Conservation (phyloP, 805 yeast genomes). For the Lachancea sp. region DNA sequence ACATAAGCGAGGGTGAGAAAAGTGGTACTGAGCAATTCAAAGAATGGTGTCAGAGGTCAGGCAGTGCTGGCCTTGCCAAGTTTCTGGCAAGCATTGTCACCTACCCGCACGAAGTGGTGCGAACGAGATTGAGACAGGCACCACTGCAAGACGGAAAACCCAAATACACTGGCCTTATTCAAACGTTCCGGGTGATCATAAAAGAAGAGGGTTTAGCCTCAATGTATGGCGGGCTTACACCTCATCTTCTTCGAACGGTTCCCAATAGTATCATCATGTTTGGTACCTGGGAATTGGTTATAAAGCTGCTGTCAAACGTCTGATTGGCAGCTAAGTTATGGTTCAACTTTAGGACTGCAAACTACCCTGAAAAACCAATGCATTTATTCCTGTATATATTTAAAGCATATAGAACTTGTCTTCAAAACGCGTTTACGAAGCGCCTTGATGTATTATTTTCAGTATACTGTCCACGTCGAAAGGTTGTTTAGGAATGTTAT, state of each 20-base stretch:
- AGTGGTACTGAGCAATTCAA: constrained; percentile 54
- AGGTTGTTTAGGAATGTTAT: constrained; percentile 24
- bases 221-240: constrained; percentile 96
- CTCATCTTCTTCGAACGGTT: constrained; percentile 92
- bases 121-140: constrained; percentile 93
- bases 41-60: constrained; percentile 95
- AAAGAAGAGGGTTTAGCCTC: constrained; percentile 90
- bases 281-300: constrained; percentile 94
- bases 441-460: constrained; percentile 43
- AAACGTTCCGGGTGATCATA: constrained; percentile 76
- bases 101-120: constrained; percentile 94
- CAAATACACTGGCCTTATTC: constrained; percentile 84
- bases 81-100: constrained; percentile 87
- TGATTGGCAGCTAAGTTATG: neutral
- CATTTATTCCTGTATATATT: constrained; percentile 11
- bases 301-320: constrained; percentile 43
- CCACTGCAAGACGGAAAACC: constrained; percentile 75
- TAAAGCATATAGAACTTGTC: constrained; percentile 1
- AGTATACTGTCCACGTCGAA: constrained; percentile 37
- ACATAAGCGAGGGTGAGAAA: constrained; percentile 31
- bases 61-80: constrained; percentile 96
- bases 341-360: neutral
- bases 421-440: neutral
- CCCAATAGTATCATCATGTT: constrained; percentile 98
- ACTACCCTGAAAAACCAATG: neutral